Conservation (phyloP, 768 basidiomycete species). For the Punctularia strigosozonata region DNA sequence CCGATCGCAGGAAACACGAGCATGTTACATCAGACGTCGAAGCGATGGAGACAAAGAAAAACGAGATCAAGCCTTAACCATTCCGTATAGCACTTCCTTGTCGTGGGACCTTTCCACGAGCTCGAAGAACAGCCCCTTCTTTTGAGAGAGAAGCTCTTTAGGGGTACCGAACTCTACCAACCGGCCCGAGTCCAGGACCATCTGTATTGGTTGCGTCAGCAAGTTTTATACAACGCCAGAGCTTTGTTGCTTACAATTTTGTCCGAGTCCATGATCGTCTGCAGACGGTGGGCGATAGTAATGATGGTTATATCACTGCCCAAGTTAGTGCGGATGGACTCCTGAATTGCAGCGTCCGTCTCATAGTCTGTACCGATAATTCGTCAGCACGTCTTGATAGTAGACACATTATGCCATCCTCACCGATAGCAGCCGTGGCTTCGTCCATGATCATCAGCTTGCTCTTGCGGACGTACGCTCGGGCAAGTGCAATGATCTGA, state of each 20-base stretch:
- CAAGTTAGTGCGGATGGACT: conserved; percentile 20
- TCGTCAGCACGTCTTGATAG: too few relatives aligned
- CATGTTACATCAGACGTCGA: too few relatives aligned
- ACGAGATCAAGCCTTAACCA: too few relatives aligned
- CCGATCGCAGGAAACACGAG: too few relatives aligned
- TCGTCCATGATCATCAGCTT: conserved; percentile 14
- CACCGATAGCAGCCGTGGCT: conserved; percentile 17
- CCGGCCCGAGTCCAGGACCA: conserved; percentile 12
- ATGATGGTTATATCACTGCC: conserved; percentile 22
- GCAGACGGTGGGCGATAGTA: conserved; percentile 27
- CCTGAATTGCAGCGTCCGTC: conserved; percentile 28
- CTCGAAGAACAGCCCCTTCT: neutral
- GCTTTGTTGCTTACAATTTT: conserved; percentile 24
- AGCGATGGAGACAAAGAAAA: too few relatives aligned
- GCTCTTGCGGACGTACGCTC: conserved; percentile 18
- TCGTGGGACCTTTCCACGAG: neutral
- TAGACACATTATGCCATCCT: too few relatives aligned
- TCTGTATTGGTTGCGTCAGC: neutral
- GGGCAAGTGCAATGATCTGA: conserved; percentile 1
- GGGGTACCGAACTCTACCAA: conserved; percentile 3
- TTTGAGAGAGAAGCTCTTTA: neutral
- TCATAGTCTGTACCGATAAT: conserved; percentile 26
- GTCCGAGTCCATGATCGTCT: conserved; percentile 30
- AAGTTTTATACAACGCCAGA: neutral
- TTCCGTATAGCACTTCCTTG: neutral